Conservation (phyloP, 139 green algal species). For the Dunaliella sp. region DNA sequence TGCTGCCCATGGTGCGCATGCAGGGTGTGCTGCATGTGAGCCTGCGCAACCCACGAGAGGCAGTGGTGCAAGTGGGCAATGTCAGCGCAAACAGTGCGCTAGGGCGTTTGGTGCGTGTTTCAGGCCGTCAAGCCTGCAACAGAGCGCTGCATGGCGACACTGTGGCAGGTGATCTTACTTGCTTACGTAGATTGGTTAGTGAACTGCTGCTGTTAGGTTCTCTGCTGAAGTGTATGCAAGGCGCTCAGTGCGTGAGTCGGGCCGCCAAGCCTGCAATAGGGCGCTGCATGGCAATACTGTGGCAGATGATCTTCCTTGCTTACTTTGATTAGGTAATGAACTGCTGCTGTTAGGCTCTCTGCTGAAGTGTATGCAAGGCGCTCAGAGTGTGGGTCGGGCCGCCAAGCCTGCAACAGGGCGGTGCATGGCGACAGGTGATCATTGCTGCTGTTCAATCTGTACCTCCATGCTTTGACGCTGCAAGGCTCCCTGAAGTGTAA, state of each 20-base stretch:
- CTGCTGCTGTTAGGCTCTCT: too few relatives aligned
- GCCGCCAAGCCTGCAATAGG: conserved; percentile 40
- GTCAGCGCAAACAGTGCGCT: conserved; percentile 8
- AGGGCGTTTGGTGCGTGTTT: conserved; percentile 35
- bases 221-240: too few relatives aligned
- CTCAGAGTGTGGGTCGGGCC: conserved; percentile 37
- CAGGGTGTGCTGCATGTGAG: conserved; percentile 41
- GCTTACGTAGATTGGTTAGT: too few relatives aligned
- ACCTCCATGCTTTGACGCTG: too few relatives aligned
- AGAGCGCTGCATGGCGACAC: conserved; percentile 52
- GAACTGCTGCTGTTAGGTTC: too few relatives aligned
- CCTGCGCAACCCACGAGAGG: conserved; percentile 30
- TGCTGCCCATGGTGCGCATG: neutral
- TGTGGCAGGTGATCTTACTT: conserved; percentile 39
- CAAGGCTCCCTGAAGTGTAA: too few relatives aligned
- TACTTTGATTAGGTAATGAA: too few relatives aligned
- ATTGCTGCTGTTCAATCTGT: too few relatives aligned
- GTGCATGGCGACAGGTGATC: conserved; percentile 48
- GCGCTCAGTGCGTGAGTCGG: conserved; percentile 32
- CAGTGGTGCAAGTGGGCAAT: conserved; percentile 26
- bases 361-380: too few relatives aligned
- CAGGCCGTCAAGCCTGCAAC: conserved; percentile 39
- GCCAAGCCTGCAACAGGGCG: conserved; percentile 37
- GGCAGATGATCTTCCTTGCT: too few relatives aligned
- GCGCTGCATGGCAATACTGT: conserved; percentile 52